Conservation (phyloP, 1,284 basidiomycete genomes). For the Papiliotrema nemorosa region DNA sequence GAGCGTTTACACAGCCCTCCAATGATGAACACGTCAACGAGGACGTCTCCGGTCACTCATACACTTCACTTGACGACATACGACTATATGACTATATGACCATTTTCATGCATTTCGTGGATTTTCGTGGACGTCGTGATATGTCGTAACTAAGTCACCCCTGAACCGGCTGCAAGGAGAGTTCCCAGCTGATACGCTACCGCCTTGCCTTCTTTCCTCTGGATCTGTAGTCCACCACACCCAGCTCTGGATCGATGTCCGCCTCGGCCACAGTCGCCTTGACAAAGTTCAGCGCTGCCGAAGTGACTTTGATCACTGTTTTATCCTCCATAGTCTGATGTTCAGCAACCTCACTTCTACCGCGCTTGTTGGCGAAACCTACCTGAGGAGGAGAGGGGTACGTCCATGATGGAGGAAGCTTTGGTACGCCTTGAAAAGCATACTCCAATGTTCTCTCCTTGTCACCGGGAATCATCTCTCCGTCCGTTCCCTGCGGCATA, state of each 20-base stretch:
- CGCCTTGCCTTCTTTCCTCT: too few species aligned
- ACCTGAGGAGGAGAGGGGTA: constrained; percentile 18
- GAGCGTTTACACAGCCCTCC: too few species aligned
- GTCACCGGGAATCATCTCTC: not conserved
- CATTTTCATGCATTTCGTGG: too few species aligned
- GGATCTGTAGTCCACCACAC: constrained; percentile 39
- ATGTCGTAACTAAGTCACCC: too few species aligned
- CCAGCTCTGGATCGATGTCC: constrained; percentile 44
- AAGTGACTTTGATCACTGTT: constrained; percentile 21
- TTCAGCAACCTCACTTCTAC: not conserved
- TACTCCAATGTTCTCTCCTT: constrained; percentile 13
- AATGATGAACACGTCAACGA: too few species aligned
- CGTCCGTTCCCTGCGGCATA: not conserved
- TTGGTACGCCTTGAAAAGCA: constrained; percentile 35
- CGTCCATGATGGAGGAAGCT: constrained; percentile 38
- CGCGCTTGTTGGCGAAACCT: not conserved
- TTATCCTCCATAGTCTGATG: not conserved
- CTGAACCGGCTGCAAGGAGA: too few species aligned
- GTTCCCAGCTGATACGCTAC: too few species aligned
- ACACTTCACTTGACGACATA: too few species aligned
- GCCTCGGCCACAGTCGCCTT: constrained; percentile 42
- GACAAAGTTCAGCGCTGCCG: constrained; percentile 42
- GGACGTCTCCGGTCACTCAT: too few species aligned
- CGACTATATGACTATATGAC: too few species aligned
- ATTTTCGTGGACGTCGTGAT: too few species aligned